Evolutionary conservation across 352 stramenopile species (phyloP).

Genomic region (Globisporangium uncinulatum): DNA sequence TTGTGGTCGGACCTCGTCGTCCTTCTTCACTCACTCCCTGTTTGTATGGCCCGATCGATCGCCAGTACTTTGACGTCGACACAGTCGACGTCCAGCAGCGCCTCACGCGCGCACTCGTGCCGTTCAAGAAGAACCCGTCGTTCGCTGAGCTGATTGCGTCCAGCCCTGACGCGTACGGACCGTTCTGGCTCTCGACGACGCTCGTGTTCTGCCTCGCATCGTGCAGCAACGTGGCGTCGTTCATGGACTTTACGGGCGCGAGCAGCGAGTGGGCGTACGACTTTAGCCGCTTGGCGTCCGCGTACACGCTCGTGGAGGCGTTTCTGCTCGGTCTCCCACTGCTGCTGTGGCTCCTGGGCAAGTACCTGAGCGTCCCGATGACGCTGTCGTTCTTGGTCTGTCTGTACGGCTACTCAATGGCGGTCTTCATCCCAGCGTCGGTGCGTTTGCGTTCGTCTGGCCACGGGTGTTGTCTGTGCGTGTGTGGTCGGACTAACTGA

Average conservation of each 20-base stretch:
- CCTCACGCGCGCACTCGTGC: conserved; percentile 60
- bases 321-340: conserved; percentile 71
- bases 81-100: conserved; percentile 76
- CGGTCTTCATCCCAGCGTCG: conserved; percentile 76
- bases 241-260: conserved; percentile 65
- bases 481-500: not conserved
- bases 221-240: conserved; percentile 82
- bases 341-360: conserved; percentile 72
- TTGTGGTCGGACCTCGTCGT: not conserved
- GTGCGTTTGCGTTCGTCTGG: conserved; percentile 22
- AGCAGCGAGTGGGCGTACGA: conserved; percentile 72
- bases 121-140: conserved; percentile 80
- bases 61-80: conserved; percentile 85
- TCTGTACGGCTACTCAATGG: conserved; percentile 81
- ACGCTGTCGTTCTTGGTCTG: conserved; percentile 78
- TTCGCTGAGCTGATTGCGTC: conserved; percentile 67
- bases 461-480: not conserved
- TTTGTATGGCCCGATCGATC: no score
- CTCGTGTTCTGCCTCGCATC: conserved; percentile 84
- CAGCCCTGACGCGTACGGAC: conserved; percentile 72
- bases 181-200: conserved; percentile 80
- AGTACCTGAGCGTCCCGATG: conserved; percentile 75
- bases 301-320: conserved; percentile 72
- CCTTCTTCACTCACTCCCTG: not conserved
- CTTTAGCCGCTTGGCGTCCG: conserved; percentile 72